Conservation (phyloP, 176 grass and related monocot genomes). For the Carex kokanica region DNA sequence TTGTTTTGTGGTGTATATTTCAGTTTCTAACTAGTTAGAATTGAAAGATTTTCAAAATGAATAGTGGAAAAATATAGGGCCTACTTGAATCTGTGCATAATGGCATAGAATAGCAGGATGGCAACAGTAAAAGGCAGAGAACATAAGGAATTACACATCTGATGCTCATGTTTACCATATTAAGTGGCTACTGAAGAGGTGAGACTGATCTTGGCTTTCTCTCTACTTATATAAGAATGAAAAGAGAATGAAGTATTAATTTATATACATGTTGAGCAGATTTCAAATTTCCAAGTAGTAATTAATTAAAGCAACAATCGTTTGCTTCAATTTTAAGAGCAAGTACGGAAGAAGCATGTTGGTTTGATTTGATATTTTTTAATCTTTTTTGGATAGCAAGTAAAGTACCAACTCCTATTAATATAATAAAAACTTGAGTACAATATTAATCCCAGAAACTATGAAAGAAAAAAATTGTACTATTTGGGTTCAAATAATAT, state of each 20-base stretch:
- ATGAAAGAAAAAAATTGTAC: neutral
- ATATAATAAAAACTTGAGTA: too few species aligned
- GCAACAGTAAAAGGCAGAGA: neutral
- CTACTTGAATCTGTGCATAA: constrained; percentile 17
- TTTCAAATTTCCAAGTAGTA: neutral
- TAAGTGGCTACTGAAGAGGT: neutral
- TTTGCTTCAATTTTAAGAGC: neutral
- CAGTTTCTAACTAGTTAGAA: neutral
- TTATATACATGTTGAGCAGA: neutral
- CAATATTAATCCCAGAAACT: neutral
- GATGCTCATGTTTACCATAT: neutral
- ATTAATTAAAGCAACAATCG: neutral
- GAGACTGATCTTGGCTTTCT: neutral
- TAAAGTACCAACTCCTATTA: neutral
- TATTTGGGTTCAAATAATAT: too few species aligned
- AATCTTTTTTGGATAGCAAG: neutral
- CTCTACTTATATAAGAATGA: constrained; percentile 5
- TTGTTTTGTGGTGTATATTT: neutral
- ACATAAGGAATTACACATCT: neutral
- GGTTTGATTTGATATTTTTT: neutral
- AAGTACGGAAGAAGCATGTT: neutral
- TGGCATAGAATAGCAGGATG: constrained; percentile 7
- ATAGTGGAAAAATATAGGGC: neutral
- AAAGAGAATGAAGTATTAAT: neutral
- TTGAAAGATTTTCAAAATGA: neutral